phyloP scores from a whole-genome alignment of 768 basidiomycete genomes.

The Panus rudis region DNA sequence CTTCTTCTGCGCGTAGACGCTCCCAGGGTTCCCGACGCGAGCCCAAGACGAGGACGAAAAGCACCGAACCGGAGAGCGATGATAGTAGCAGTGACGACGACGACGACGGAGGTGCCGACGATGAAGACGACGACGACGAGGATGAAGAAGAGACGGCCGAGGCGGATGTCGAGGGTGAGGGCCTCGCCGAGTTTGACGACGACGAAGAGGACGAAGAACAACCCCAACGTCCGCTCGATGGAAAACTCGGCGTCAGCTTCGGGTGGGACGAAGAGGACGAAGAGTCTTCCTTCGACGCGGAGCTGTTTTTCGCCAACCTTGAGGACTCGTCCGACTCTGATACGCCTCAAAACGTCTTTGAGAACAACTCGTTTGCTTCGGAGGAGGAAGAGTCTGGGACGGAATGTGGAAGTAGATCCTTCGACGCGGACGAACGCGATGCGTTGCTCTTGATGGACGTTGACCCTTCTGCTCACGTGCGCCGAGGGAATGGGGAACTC shows the following conservation, averaged over 20 bases:
- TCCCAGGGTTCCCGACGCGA: slow-evolving; percentile 43
- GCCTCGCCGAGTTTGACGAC: slow-evolving; percentile 17
- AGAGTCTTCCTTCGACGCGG: slow-evolving; percentile 76
- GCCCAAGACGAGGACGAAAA: slow-evolving; percentile 61
- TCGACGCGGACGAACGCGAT: slow-evolving; percentile 23
- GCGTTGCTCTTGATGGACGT: slow-evolving; percentile 22
- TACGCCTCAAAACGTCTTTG: slow-evolving; percentile 33
- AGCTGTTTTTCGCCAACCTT: slow-evolving; percentile 77
- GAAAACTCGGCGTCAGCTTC: slow-evolving; percentile 33
- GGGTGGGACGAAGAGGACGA: slow-evolving; percentile 72
- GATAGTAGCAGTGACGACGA: slow-evolving; percentile 42
- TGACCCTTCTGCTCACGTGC: slow-evolving; percentile 19
- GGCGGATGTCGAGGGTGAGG: slow-evolving; percentile 9
- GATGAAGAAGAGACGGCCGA: slow-evolving; percentile 20
- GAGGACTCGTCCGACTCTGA: slow-evolving; percentile 47
- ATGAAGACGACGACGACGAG: slow-evolving; percentile 21
- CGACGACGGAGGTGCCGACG: slow-evolving; percentile 35
- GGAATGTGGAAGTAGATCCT: too few species aligned
- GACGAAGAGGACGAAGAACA: slow-evolving; percentile 23
- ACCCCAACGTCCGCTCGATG: slow-evolving; percentile 8
- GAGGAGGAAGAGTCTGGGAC: slow-evolving; percentile 14
- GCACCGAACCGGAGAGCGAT: slow-evolving; percentile 57
- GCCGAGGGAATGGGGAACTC: slow-evolving; percentile 18
- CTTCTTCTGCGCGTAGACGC: slow-evolving; percentile 25
- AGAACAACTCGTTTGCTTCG: slow-evolving; percentile 15